phyloP scores from a whole-genome alignment of 331 rosid species.

The Dryas integrifolia region DNA sequence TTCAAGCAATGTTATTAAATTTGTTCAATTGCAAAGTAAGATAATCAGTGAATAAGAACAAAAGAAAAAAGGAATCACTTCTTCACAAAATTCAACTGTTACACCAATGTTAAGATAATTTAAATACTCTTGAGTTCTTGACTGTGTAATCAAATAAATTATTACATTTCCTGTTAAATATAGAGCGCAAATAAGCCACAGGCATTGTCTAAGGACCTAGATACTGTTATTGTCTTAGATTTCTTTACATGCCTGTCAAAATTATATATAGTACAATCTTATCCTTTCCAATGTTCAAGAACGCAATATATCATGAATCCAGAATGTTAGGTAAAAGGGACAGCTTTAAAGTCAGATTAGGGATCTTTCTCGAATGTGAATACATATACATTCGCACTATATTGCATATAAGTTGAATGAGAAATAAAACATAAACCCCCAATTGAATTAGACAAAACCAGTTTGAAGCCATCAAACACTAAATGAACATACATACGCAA shows the following conservation, averaged over 20 bases:
- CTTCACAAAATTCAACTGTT: not conserved
- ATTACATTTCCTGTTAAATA: slow-evolving; percentile 16
- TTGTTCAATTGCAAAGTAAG: not conserved
- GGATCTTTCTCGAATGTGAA: slow-evolving; percentile 34
- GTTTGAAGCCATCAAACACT: slow-evolving; percentile 16
- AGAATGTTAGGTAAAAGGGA: slow-evolving; percentile 18
- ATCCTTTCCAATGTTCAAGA: slow-evolving; percentile 24
- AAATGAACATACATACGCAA: slow-evolving; percentile 27
- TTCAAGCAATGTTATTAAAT: not conserved
- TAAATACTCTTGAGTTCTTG: not conserved
- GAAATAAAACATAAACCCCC: slow-evolving; percentile 22
- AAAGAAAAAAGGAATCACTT: not conserved
- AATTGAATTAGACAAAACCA: slow-evolving; percentile 14
- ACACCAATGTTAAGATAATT: not conserved
- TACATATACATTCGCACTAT: slow-evolving; percentile 31
- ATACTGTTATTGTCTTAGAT: slow-evolving; percentile 16
- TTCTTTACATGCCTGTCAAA: slow-evolving; percentile 11
- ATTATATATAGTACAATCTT: slow-evolving; percentile 19
- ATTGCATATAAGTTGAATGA: slow-evolving; percentile 30
- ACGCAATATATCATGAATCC: slow-evolving; percentile 11
- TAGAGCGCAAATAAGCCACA: slow-evolving; percentile 20
- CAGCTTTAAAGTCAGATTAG: slow-evolving; percentile 41
- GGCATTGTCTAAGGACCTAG: slow-evolving; percentile 20
- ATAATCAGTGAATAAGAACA: not conserved
- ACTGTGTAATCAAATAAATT: not conserved